Base-by-base conservation (phyloP, 2,329 filamentous ascomycete genomes). In the Scedosporium dehoogii region DNA sequence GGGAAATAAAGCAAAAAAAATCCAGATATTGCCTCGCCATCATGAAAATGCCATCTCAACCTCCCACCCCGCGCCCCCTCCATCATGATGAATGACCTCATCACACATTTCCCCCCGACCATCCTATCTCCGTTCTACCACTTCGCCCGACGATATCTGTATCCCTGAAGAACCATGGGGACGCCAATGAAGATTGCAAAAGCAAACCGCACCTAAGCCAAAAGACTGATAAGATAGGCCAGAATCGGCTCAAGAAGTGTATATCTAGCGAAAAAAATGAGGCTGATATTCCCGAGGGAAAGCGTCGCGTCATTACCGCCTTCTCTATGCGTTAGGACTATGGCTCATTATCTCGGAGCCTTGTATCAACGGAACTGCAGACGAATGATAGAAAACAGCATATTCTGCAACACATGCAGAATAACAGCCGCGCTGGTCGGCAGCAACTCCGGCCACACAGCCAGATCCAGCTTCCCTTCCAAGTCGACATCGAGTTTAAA, bases 331-430 rank as follows among this genome's bases (percentile, higher is more conserved):
- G 29, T 2, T 33, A 33, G 29, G 29, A 33, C 29, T 33, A 6
- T 6, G 29, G 29, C 29, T 25, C 29, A 41, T 27, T 51, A 46
- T 46, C 4, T 9, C 10, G 7, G n/a, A 27, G 46, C 6, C 33
- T 33, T 48, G 6, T 33, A 21, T 70, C 65, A 73, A 42, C 72
- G 76, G 67, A 89, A 88, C 66, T 83, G 80, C 69, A 89, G 73
- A 65, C 85, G 79, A 42, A 88, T 82, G 68, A 89, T 88, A 56
- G 84, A 85, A 73, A 89, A 88, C 62, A 89, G 73, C 86, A 89
- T 89, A 71, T 88, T 89, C 74, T 89, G 86, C 72, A 88, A 70
- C 59, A 88, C 86, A 68, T 89, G 86, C 70, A 88, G 74, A 75
- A 84, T 85, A 23, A 88, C 85, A 23, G 83, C 84, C 21, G 86